Evolutionary conservation across 805 yeast species (phyloP).

Genomic region (Saturnispora ahearnii): DNA sequence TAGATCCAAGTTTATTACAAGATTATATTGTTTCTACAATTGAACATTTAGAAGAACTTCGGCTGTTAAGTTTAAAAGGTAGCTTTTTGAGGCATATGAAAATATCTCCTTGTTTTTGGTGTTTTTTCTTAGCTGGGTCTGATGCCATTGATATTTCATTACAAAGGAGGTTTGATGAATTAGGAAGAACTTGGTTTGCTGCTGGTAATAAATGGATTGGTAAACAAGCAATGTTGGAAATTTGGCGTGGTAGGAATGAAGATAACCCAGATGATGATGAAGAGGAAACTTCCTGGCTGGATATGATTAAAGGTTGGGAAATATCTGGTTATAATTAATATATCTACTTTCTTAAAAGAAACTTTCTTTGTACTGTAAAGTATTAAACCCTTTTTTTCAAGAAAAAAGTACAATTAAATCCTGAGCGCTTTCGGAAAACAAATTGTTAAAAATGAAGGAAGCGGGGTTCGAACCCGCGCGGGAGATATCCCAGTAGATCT

Average conservation of each 20-base stretch:
- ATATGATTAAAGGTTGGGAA: slow-evolving; percentile 48
- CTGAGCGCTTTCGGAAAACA: no score
- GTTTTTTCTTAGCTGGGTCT: slow-evolving; percentile 36
- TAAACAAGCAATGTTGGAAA: slow-evolving; percentile 43
- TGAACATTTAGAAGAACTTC: slow-evolving; percentile 28
- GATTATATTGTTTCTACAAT: slow-evolving; percentile 28
- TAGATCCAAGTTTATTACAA: slow-evolving; percentile 30
- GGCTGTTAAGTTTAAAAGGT: slow-evolving; percentile 15
- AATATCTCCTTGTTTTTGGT: slow-evolving; percentile 40
- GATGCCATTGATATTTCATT: slow-evolving; percentile 28
- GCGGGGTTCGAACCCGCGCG: slow-evolving; percentile 22
- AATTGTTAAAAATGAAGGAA: slow-evolving; percentile 12
- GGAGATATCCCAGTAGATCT: slow-evolving; percentile 18
- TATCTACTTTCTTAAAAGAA: background rate
- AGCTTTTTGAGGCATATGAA: slow-evolving; percentile 17
- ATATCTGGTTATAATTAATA: slow-evolving; percentile 24
- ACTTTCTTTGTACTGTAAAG: background rate
- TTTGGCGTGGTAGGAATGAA: slow-evolving; percentile 37
- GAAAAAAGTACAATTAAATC: no score
- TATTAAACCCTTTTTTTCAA: background rate
- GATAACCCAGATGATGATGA: slow-evolving; percentile 20
- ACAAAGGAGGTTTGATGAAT: slow-evolving; percentile 28
- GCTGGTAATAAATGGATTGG: slow-evolving; percentile 44
- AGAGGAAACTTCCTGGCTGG: slow-evolving; percentile 40
- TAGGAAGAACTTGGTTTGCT: slow-evolving; percentile 27